Evolutionary conservation across 2,329 filamentous ascomycete genomes (phyloP).

Genomic region (Claviceps monticola): DNA sequence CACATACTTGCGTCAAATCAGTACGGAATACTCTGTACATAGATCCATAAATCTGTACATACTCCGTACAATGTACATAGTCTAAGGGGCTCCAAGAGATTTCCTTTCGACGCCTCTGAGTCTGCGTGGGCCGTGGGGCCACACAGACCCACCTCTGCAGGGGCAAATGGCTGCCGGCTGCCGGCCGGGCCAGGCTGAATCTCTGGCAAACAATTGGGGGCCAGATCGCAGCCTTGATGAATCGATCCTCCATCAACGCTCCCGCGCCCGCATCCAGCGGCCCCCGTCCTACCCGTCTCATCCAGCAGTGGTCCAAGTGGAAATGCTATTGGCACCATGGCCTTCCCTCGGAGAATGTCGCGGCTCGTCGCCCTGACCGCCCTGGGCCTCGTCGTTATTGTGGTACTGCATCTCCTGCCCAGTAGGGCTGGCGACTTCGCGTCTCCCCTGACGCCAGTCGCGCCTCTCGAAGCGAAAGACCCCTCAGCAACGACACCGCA

Average conservation of each 20-base stretch:
- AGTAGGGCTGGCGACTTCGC: constrained; percentile 1
- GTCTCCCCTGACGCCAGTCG: neutral
- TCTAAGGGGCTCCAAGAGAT: too few relatives aligned
- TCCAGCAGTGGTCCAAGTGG: neutral
- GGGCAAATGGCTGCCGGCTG: too few relatives aligned
- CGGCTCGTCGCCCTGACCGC: constrained; percentile 12
- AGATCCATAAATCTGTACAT: too few relatives aligned
- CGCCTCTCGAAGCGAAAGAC: neutral
- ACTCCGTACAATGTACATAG: too few relatives aligned
- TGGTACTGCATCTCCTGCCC: constrained; percentile 12
- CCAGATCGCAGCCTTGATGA: neutral
- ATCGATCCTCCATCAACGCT: neutral
- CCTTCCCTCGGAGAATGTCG: constrained; percentile 12
- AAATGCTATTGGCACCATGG: constrained; percentile 9
- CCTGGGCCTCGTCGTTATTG: constrained; percentile 9
- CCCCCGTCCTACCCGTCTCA: neutral
- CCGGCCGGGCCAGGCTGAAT: too few relatives aligned
- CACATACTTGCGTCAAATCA: too few relatives aligned
- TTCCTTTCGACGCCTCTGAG: too few relatives aligned
- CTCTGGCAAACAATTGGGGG: too few relatives aligned
- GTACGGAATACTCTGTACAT: too few relatives aligned
- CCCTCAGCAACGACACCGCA: neutral
- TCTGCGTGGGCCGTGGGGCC: too few relatives aligned
- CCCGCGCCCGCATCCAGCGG: neutral
- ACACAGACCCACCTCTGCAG: too few relatives aligned